Evolutionary conservation across 345 rosid genomes (phyloP).

Genomic region (Garcia nutans): DNA sequence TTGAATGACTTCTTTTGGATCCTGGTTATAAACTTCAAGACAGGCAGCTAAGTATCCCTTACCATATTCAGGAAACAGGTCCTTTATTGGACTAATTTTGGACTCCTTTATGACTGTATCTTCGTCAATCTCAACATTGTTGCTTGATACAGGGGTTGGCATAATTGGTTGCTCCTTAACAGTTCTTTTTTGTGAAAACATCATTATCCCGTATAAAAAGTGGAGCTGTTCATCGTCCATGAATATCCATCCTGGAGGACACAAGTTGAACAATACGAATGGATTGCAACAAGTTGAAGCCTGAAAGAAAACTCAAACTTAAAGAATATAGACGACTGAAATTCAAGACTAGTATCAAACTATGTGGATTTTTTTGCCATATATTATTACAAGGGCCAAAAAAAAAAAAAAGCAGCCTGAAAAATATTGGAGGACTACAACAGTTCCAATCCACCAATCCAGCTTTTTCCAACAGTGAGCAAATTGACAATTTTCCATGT

Average conservation of each 20-base stretch:
- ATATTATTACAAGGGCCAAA: no score
- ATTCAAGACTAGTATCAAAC: no score
- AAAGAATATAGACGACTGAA: neutral
- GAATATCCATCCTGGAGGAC: slow-evolving; percentile 70
- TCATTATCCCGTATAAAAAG: slow-evolving; percentile 66
- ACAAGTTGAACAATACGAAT: slow-evolving; percentile 7
- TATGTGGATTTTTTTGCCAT: no score
- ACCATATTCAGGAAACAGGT: slow-evolving; percentile 87
- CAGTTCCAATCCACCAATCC: no score
- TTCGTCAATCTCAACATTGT: slow-evolving; percentile 55
- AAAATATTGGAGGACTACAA: no score
- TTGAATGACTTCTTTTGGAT: slow-evolving; percentile 93
- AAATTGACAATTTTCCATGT: no score
- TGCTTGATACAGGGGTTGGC: slow-evolving; percentile 29
- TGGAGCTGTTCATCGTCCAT: slow-evolving; percentile 81
- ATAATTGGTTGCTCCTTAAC: slow-evolving; percentile 35
- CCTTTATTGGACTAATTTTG: slow-evolving; percentile 85
- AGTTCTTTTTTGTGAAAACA: slow-evolving; percentile 32
- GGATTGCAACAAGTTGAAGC: neutral
- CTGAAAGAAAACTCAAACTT: neutral
- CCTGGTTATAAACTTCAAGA: slow-evolving; percentile 85
- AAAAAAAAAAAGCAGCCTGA: no score
- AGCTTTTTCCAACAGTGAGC: no score
- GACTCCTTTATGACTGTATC: slow-evolving; percentile 70
- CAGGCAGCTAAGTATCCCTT: slow-evolving; percentile 78